Evolutionary conservation across 306 rosid species (phyloP).

Genomic region (Castanea sativa): DNA sequence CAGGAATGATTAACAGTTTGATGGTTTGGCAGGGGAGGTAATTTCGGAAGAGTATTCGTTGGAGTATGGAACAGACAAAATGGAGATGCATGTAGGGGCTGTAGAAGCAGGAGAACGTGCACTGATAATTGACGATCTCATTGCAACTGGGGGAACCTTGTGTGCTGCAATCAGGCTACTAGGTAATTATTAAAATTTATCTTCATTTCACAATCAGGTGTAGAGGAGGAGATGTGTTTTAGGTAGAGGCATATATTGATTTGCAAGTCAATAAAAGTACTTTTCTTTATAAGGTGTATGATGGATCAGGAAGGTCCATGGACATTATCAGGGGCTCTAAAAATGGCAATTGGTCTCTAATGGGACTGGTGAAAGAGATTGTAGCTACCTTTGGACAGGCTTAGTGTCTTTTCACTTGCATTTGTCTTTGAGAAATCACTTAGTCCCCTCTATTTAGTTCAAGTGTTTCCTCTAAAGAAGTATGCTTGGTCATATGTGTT

Average conservation of each 20-base stretch:
- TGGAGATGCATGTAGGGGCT: constrained; percentile 99
- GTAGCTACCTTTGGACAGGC: neutral
- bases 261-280: neutral
- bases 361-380: constrained; percentile 12
- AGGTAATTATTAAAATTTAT: constrained; percentile 38
- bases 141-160: constrained; percentile 97
- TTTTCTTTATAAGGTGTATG: neutral
- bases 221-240: neutral
- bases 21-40: constrained; percentile 66
- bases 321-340: constrained; percentile 10
- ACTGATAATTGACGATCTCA: constrained; percentile 87
- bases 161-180: constrained; percentile 87
- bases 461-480: neutral
- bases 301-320: neutral
- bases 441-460: neutral
- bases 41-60: constrained; percentile 95
- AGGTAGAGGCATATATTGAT: neutral
- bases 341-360: neutral
- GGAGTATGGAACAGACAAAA: constrained; percentile 93
- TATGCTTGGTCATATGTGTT: neutral
- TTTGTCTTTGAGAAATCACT: neutral
- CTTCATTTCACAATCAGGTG: neutral
- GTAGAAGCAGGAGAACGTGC: constrained; percentile 90
- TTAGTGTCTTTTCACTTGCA: neutral
- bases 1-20: constrained; percentile 6